A percentile compares a stretch with the other conserved stretches of the same genome.
Evolutionary conservation across 495 filamentous ascomycete genomes (phyloP).

Genomic region (Penicillium cataractarum): DNA sequence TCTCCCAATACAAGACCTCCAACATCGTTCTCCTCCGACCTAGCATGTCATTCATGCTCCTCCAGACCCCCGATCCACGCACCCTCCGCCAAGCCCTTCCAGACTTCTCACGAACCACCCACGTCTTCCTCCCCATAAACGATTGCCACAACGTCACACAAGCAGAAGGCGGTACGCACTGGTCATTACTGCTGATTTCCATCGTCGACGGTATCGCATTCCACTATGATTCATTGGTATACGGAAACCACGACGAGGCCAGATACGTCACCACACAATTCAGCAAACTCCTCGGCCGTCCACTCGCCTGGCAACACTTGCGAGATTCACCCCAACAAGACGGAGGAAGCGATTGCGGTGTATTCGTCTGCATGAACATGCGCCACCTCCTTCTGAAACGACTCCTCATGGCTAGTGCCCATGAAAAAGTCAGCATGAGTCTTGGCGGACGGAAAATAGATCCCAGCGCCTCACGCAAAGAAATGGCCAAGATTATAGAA

Average conservation of each 20-base stretch:
- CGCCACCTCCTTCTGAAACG: conserved; percentile 80
- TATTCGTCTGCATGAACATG: conserved; percentile 96
- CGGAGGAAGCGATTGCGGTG: conserved; percentile 91
- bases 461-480: conserved; percentile 73
- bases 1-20: conserved; percentile 72
- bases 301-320: conserved; percentile 73
- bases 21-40: conserved; percentile 91
- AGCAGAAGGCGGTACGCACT: conserved; percentile 90
- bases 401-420: conserved; percentile 73
- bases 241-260: conserved; percentile 76
- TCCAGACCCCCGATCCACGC: conserved; percentile 76
- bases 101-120: conserved; percentile 78
- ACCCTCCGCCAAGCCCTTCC: conserved; percentile 60
- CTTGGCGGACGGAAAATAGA: conserved; percentile 81
- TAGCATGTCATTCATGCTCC: conserved; percentile 90
- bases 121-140: conserved; percentile 97
- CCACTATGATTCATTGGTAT: conserved; percentile 91
- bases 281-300: conserved; percentile 61
- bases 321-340: conserved; percentile 88
- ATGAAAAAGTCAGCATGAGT: conserved; percentile 90
- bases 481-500: conserved; percentile 88
- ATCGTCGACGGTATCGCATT: conserved; percentile 89
- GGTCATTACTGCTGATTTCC: conserved; percentile 90
- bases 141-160: conserved; percentile 75
- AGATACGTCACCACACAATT: conserved; percentile 64